phyloP scores from a whole-genome alignment of 2,329 filamentous ascomycete species.

The Verticillium zaregamsianum region DNA sequence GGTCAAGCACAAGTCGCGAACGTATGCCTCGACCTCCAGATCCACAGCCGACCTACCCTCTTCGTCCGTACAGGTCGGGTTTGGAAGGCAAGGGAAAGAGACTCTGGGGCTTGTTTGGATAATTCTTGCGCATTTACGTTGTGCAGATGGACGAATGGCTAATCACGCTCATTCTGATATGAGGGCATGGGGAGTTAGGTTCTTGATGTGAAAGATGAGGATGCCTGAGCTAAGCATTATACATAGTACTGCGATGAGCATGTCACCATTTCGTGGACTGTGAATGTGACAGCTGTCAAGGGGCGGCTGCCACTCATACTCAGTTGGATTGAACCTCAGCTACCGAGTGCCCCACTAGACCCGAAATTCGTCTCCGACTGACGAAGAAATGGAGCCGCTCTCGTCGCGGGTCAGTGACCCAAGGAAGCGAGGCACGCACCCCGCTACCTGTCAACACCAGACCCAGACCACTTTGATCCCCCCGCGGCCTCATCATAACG shows the following conservation, averaged over 20 bases:
- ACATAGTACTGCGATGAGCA: too few species aligned
- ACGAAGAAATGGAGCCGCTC: background rate
- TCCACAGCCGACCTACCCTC: constrained; percentile 6
- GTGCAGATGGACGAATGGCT: too few species aligned
- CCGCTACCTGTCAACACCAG: background rate
- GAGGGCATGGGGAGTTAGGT: too few species aligned
- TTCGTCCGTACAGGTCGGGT: constrained; percentile 5
- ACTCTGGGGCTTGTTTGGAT: constrained; percentile 8
- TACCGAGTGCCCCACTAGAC: background rate
- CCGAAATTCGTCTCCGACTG: background rate
- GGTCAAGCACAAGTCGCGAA: background rate
- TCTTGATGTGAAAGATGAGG: too few species aligned
- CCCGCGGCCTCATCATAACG: background rate
- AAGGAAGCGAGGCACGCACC: background rate
- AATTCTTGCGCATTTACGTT: background rate
- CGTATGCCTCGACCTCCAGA: background rate
- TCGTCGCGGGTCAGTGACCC: background rate
- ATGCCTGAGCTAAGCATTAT: too few species aligned
- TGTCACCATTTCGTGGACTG: too few species aligned
- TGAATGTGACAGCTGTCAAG: background rate
- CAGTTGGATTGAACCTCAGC: background rate
- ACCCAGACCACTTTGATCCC: background rate
- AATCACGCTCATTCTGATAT: too few species aligned
- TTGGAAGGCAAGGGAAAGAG: constrained; percentile 1
- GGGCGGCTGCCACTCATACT: background rate